These are phyloP conservation scores for Plasmodium coatneyi DNA, from an alignment of 169 alveolate genomes.

Conservation along the genomic window DNA sequence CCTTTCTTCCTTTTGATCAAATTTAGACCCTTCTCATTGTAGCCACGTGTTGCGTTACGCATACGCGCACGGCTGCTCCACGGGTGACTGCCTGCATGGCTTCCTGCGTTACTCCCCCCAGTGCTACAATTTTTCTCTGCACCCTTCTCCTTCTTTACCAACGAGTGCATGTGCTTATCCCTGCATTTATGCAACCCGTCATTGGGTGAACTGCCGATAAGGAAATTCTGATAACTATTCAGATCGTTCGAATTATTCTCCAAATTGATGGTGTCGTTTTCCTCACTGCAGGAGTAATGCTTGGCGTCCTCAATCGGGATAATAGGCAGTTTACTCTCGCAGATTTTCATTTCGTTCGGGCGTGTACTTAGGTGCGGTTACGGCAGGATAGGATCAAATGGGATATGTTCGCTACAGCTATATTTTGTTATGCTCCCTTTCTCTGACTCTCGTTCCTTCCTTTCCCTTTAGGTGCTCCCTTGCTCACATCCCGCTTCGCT, in stretches of 20 bases:
- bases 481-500: slow-evolving; percentile 5
- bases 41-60: not conserved
- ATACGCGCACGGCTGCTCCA: not conserved
- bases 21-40: slow-evolving; percentile 4
- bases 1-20: slow-evolving; percentile 41
- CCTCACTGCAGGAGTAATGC: slow-evolving; percentile 58
- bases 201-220: slow-evolving; percentile 16
- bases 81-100: not conserved
- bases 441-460: not conserved
- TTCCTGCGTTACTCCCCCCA: not conserved
- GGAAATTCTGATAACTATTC: slow-evolving; percentile 44
- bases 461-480: not conserved
- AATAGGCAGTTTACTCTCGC: slow-evolving; percentile 36
- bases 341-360: slow-evolving; percentile 15
- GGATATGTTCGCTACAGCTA: not conserved
- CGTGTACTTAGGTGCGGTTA: not conserved
- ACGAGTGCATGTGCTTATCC: slow-evolving; percentile 8
- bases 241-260: slow-evolving; percentile 63
- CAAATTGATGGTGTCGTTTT: slow-evolving; percentile 59
- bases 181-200: slow-evolving; percentile 3
- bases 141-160: slow-evolving; percentile 39
- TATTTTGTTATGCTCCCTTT: not conserved
- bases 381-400: not conserved
- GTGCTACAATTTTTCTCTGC: not conserved
- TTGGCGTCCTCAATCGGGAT: slow-evolving; percentile 54